phyloP scores from a whole-genome alignment of 2,329 filamentous ascomycete genomes.

The Chaetomium olivaceum region DNA sequence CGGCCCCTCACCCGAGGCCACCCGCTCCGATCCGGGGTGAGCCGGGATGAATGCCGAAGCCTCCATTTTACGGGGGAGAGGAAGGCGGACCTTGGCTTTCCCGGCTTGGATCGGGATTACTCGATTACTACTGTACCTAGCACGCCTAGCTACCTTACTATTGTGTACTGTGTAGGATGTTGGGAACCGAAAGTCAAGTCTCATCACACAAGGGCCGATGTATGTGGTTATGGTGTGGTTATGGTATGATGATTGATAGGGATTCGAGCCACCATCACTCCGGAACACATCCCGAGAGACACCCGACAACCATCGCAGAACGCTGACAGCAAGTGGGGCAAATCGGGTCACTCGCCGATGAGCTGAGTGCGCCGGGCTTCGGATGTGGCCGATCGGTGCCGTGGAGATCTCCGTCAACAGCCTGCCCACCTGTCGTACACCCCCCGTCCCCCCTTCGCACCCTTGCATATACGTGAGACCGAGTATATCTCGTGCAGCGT shows the following conservation, averaged over 20 bases:
- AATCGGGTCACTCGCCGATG: conserved; percentile 7
- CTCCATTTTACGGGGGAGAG: not conserved
- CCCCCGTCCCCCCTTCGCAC: conserved; percentile 3
- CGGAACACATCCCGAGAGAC: not conserved
- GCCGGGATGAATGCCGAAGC: not conserved
- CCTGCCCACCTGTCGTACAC: not conserved
- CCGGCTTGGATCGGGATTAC: not conserved
- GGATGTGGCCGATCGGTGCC: conserved; percentile 11
- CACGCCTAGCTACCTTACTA: too few relatives aligned
- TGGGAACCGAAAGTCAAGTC: not conserved
- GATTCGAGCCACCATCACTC: not conserved
- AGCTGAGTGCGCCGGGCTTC: not conserved
- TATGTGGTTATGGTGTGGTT: too few relatives aligned
- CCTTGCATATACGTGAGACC: conserved; percentile 13
- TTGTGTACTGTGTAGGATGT: not conserved
- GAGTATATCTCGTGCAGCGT: conserved; percentile 6
- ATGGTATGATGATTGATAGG: not conserved
- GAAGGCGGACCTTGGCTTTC: not conserved
- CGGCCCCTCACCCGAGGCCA: not conserved
- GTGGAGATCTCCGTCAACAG: not conserved
- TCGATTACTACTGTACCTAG: too few relatives aligned
- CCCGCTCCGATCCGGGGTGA: not conserved
- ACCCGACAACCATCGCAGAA: not conserved
- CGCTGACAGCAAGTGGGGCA: not conserved
- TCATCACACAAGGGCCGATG: too few relatives aligned